Percentiles rank a stretch among this genome's conserved stretches.
Evolutionary conservation across 2,329 filamentous ascomycete species (phyloP).

Genomic region (Fusarium phyllophilum): DNA sequence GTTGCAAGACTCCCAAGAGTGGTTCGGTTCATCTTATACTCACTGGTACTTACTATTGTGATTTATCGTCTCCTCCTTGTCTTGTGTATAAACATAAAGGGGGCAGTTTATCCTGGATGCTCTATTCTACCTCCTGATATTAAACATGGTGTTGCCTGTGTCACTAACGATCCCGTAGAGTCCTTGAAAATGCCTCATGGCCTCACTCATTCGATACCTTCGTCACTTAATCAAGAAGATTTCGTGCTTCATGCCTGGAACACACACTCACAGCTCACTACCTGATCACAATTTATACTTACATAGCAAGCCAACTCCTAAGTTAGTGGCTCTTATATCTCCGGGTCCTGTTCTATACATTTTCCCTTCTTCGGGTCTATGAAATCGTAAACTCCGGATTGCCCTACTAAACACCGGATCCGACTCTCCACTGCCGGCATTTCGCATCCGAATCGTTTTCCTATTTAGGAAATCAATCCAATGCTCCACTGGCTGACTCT

Average conservation of each 20-base stretch:
- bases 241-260: not conserved
- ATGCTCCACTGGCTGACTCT: not conserved
- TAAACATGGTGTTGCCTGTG: not conserved
- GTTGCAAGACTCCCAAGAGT: not conserved
- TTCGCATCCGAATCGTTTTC: slow-evolving; percentile 18
- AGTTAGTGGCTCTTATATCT: not conserved
- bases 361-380: not conserved
- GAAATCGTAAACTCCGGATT: not conserved
- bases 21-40: not conserved
- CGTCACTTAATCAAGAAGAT: not conserved
- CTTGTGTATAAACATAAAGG: not conserved
- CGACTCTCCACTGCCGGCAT: not conserved
- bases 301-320: not conserved
- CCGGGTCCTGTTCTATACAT: not conserved
- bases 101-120: not conserved
- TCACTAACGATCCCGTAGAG: not conserved
- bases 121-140: not conserved
- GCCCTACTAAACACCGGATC: not conserved
- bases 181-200: not conserved
- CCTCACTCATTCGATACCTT: not conserved
- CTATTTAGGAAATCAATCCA: slow-evolving; percentile 34
- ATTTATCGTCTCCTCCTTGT: not conserved
- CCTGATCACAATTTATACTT: not conserved
- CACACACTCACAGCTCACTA: not conserved
- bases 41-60: not conserved